Evolutionary conservation across 768 basidiomycete genomes (phyloP).

Genomic region (Rhizopogon rudus): DNA sequence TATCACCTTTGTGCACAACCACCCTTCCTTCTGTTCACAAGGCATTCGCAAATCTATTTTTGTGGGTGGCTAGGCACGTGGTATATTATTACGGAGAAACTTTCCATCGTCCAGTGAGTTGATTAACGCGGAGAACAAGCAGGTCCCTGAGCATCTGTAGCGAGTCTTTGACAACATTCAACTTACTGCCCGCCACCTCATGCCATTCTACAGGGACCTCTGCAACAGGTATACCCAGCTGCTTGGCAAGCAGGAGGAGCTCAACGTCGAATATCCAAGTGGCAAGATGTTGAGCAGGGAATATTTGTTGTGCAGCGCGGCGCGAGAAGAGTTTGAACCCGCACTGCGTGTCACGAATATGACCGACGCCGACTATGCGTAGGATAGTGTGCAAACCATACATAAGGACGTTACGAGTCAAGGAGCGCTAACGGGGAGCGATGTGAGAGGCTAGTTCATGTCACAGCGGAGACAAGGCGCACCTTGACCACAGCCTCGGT

Average conservation of each 20-base stretch:
- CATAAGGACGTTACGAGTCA: conserved; percentile 90
- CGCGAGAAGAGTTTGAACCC: conserved; percentile 97
- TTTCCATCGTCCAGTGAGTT: conserved; percentile 75
- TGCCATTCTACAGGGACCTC: conserved; percentile 93
- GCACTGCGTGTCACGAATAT: conserved; percentile 93
- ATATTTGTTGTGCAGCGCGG: conserved; percentile 72
- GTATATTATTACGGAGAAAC: conserved; percentile 22
- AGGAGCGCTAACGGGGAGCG: conserved; percentile 56
- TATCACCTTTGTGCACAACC: too few species aligned
- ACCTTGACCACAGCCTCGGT: conserved; percentile 95
- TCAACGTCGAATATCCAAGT: conserved; percentile 99
- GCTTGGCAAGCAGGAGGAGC: conserved; percentile 79
- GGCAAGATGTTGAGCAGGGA: conserved; percentile 80
- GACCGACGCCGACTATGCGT: conserved; percentile 82
- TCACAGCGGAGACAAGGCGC: conserved; percentile 12
- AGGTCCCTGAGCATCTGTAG: conserved; percentile 89
- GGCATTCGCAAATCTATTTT: background rate
- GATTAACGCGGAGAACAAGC: conserved; percentile 78
- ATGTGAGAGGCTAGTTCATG: background rate
- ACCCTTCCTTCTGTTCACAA: too few species aligned
- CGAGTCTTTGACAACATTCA: conserved; percentile 79
- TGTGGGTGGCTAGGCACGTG: conserved; percentile 2
- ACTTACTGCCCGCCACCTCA: conserved; percentile 90
- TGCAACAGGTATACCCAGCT: conserved; percentile 68
- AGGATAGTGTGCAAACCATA: conserved; percentile 88